phyloP scores from a whole-genome alignment of 2,329 filamentous ascomycete species.

The Clarireedia hainanense region DNA sequence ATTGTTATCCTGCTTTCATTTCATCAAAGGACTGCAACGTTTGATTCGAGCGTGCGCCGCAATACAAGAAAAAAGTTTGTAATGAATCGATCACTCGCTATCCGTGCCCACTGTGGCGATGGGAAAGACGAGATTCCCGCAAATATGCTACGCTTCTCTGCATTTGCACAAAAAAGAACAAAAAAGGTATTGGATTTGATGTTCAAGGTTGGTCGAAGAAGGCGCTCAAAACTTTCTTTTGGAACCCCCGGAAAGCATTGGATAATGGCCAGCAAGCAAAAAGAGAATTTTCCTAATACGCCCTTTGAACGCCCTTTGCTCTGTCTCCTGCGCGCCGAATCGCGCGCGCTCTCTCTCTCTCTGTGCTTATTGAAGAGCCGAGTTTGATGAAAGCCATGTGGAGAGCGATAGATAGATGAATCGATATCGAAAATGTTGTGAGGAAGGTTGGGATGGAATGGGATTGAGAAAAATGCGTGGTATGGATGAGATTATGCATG shows the following conservation, averaged over 20 bases:
- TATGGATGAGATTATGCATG: conserved; percentile 5
- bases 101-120: background rate
- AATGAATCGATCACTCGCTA: conserved; percentile 2
- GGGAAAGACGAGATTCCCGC: conserved; percentile 1
- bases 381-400: background rate
- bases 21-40: conserved; percentile 3
- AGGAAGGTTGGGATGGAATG: background rate
- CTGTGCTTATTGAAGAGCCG: background rate
- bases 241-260: background rate
- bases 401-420: background rate
- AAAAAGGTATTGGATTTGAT: background rate
- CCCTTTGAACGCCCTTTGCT: conserved; percentile 15
- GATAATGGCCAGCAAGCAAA: background rate
- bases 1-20: conserved; percentile 7
- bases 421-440: background rate
- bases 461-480: conserved; percentile 1
- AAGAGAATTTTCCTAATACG: conserved; percentile 15
- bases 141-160: conserved; percentile 8
- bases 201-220: background rate
- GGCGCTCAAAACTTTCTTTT: background rate
- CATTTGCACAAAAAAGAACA: background rate
- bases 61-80: conserved; percentile 1
- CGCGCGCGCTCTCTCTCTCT: background rate
- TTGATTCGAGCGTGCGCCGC: background rate
- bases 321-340: background rate